Conservation (phyloP, 2,329 filamentous ascomycete species). For the Ceratocystis diversiconidia region DNA sequence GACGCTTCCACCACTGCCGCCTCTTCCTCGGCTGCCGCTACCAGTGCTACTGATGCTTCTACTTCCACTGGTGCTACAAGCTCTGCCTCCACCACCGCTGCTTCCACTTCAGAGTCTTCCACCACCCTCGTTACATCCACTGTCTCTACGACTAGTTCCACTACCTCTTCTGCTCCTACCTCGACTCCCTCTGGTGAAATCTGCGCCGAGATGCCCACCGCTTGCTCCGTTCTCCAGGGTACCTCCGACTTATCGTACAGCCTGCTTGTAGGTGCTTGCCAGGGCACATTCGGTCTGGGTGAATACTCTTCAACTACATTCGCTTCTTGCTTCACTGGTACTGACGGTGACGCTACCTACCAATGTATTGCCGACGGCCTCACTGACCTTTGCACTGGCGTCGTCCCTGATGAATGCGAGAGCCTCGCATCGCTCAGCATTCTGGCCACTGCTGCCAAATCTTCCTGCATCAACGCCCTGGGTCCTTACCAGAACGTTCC, state of each 20-base stretch:
- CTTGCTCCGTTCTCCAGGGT: constrained; percentile 9
- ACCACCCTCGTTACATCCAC: not conserved
- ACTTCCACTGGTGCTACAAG: not conserved
- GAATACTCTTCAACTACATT: constrained; percentile 6
- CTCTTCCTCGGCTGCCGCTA: not conserved
- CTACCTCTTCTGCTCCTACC: not conserved
- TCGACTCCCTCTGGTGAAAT: not conserved
- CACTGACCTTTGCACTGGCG: not conserved
- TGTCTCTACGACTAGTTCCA: not conserved
- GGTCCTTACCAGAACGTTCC: constrained; percentile 6
- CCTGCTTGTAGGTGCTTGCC: not conserved
- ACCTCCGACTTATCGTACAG: not conserved
- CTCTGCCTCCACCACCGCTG: not conserved
- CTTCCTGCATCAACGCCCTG: constrained; percentile 3
- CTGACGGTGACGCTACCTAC: constrained; percentile 7
- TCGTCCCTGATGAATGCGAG: constrained; percentile 3
- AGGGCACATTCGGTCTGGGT: constrained; percentile 3
- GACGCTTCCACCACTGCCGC: not conserved
- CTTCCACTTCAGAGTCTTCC: not conserved
- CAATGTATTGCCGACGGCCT: constrained; percentile 2
- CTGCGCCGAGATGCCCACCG: constrained; percentile 5
- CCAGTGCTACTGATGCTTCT: not conserved
- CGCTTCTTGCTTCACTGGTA: not conserved
- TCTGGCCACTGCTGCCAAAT: not conserved
- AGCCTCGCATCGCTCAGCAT: not conserved